These are phyloP conservation scores for Cercospora sp. DNA, from an alignment of 2,329 filamentous ascomycete species.

Conservation along the genomic window DNA sequence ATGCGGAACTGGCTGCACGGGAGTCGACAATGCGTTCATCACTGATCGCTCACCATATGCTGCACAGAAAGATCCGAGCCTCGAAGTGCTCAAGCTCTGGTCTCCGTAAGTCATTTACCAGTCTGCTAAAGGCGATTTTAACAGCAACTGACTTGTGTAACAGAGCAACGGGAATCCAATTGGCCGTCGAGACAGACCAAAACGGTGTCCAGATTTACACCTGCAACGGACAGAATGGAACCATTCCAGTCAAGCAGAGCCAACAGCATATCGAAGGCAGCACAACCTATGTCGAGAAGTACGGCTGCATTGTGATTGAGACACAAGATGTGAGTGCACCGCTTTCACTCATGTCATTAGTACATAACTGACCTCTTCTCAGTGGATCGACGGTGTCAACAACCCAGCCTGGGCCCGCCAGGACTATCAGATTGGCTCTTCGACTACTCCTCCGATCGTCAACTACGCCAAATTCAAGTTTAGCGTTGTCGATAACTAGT, in stretches of 20 bases:
- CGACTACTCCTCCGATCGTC: conserved; percentile 24
- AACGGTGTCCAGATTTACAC: conserved; percentile 38
- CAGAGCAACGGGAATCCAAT: conserved; percentile 33
- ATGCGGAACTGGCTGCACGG: conserved; percentile 78
- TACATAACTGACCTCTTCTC: background rate
- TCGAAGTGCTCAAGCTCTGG: conserved; percentile 32
- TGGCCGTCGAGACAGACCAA: conserved; percentile 35
- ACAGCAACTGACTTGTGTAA: background rate
- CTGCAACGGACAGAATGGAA: conserved; percentile 37
- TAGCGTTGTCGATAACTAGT: conserved; percentile 15
- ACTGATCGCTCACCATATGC: conserved; percentile 31
- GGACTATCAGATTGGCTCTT: conserved; percentile 49
- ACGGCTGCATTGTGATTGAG: conserved; percentile 87
- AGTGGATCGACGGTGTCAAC: conserved; percentile 89
- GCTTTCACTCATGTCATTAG: background rate
- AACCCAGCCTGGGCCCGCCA: conserved; percentile 83
- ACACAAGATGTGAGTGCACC: conserved; percentile 34
- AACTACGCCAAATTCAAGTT: conserved; percentile 31
- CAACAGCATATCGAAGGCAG: conserved; percentile 34
- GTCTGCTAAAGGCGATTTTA: background rate
- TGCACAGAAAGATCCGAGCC: conserved; percentile 27
- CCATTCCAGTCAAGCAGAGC: conserved; percentile 35
- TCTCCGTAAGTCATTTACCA: conserved; percentile 17
- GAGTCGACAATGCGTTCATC: conserved; percentile 66
- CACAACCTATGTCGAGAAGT: conserved; percentile 50